phyloP scores from a whole-genome alignment of 371 early-diverging fungal genomes.

The Mucor racemosus region DNA sequence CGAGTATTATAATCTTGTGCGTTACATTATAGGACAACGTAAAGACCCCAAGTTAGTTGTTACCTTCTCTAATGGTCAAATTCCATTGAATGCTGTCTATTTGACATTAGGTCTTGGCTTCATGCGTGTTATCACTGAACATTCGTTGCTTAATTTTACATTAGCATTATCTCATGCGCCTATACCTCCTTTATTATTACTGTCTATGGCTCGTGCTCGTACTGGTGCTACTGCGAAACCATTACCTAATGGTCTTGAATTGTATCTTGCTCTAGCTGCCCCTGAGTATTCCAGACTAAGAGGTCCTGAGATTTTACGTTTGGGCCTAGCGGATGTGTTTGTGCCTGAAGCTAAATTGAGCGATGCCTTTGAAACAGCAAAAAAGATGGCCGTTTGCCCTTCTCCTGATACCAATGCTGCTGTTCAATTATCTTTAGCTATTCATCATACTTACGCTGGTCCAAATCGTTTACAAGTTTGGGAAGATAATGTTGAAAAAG shows the following conservation, averaged over 20 bases:
- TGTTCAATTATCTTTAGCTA: constrained; percentile 48
- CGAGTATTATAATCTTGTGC: constrained; percentile 22
- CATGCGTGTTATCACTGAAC: constrained; percentile 56
- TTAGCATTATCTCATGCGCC: constrained; percentile 39
- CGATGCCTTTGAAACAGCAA: constrained; percentile 40
- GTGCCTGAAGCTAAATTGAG: constrained; percentile 52
- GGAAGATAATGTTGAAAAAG: constrained; percentile 51
- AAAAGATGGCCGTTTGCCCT: constrained; percentile 50
- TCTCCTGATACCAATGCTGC: constrained; percentile 49
- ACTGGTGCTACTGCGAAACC: constrained; percentile 19
- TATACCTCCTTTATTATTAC: constrained; percentile 40
- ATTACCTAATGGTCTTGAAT: constrained; percentile 41
- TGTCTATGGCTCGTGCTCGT: constrained; percentile 29
- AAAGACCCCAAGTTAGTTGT: constrained; percentile 39
- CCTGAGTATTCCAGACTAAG: constrained; percentile 52
- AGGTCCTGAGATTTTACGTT: constrained; percentile 55
- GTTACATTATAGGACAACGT: constrained; percentile 1
- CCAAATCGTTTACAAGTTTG: constrained; percentile 61
- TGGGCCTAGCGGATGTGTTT: constrained; percentile 61
- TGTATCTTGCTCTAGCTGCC: constrained; percentile 54
- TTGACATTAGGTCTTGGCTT: constrained; percentile 38
- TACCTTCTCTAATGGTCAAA: constrained; percentile 46
- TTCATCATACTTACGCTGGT: constrained; percentile 58
- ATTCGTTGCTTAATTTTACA: constrained; percentile 40
- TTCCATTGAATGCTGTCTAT: constrained; percentile 48